Evolutionary conservation across 2,329 filamentous ascomycete genomes (phyloP).

Genomic region (Aureobasidium melanogenum): DNA sequence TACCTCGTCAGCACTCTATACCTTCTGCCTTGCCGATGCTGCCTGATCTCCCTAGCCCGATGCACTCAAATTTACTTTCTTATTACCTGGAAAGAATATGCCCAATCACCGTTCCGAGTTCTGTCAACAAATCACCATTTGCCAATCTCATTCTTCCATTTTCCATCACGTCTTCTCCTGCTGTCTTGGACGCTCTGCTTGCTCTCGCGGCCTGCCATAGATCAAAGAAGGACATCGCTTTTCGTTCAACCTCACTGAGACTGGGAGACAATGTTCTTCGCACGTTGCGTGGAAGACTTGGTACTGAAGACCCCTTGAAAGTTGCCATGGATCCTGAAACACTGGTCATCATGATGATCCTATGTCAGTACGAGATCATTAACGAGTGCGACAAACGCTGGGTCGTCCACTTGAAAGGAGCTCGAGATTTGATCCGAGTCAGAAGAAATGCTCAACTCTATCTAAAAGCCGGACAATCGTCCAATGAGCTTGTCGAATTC

Average conservation of each 20-base stretch:
- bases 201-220: constrained; percentile 32
- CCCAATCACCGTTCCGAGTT: constrained; percentile 32
- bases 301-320: constrained; percentile 19
- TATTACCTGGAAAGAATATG: constrained; percentile 34
- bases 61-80: constrained; percentile 28
- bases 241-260: constrained; percentile 27
- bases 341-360: constrained; percentile 36
- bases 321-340: constrained; percentile 25
- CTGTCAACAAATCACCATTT: constrained; percentile 28
- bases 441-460: constrained; percentile 20
- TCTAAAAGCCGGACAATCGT: background rate
- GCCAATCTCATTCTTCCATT: constrained; percentile 33
- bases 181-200: constrained; percentile 30
- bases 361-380: constrained; percentile 38
- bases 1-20: background rate
- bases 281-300: constrained; percentile 28
- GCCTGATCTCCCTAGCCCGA: constrained; percentile 23
- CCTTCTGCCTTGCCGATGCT: constrained; percentile 17
- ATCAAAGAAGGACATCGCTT: constrained; percentile 24
- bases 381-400: constrained; percentile 35
- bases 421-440: constrained; percentile 38
- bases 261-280: constrained; percentile 30
- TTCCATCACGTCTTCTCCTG: constrained; percentile 29
- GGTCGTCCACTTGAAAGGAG: constrained; percentile 41
- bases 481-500: constrained; percentile 22